A percentile compares a stretch with the other conserved stretches of the same genome.
Evolutionary conservation across 208 protist species (phyloP).

Genomic region (Leishmania tarentolae): DNA sequence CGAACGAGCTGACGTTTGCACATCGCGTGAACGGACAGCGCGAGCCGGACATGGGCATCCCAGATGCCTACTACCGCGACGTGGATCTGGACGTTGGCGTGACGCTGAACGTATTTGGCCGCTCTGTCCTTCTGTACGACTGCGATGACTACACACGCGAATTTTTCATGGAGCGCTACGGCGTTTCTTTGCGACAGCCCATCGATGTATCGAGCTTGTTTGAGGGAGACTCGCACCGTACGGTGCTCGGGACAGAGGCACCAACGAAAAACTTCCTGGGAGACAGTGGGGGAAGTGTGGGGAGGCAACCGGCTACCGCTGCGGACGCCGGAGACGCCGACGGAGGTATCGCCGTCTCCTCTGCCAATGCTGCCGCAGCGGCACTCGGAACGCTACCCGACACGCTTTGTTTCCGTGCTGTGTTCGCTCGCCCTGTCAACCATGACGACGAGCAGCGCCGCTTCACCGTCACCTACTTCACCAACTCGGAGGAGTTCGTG

Average conservation of each 20-base stretch:
- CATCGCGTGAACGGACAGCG: conserved; percentile 84
- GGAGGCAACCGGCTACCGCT: conserved; percentile 19
- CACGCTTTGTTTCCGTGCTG: conserved; percentile 77
- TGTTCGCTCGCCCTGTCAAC: conserved; percentile 49
- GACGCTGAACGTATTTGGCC: conserved; percentile 83
- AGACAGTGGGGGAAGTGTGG: conserved; percentile 30
- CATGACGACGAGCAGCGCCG: conserved; percentile 60
- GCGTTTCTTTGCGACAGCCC: conserved; percentile 47
- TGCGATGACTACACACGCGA: conserved; percentile 94
- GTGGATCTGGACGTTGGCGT: conserved; percentile 86
- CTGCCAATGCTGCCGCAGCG: background rate
- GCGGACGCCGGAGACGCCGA: conserved; percentile 30
- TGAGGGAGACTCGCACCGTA: conserved; percentile 17
- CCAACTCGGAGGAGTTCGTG: conserved; percentile 88
- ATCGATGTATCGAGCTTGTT: conserved; percentile 60
- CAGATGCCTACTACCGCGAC: conserved; percentile 79
- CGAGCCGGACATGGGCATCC: conserved; percentile 65
- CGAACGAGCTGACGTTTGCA: conserved; percentile 83
- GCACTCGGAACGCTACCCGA: conserved; percentile 33
- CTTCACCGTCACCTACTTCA: conserved; percentile 86
- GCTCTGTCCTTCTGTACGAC: conserved; percentile 88
- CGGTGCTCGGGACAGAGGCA: conserved; percentile 33
- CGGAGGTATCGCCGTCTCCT: background rate
- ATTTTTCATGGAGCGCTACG: conserved; percentile 80
- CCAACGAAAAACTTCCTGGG: conserved; percentile 29